Conservation (phyloP, 352 stramenopile genomes). For the Thalassiosira livingstoniorum region DNA sequence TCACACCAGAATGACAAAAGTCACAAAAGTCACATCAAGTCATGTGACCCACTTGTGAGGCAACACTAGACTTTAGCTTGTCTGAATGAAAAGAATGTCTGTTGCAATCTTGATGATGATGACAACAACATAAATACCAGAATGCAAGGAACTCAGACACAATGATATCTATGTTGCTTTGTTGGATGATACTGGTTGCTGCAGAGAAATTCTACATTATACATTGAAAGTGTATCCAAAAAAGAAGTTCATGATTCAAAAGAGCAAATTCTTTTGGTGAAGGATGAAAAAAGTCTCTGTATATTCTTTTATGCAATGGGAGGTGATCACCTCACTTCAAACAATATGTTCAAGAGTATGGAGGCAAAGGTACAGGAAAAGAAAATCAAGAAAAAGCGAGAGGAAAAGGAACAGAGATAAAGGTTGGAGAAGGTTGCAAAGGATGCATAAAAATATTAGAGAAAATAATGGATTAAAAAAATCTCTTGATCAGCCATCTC, state of each 20-base stretch:
- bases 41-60: too few relatives aligned
- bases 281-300: slow-evolving; percentile 1
- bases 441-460: too few relatives aligned
- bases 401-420: neutral
- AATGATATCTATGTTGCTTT: neutral
- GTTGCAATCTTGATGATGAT: neutral
- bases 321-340: slow-evolving; percentile 8
- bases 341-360: slow-evolving; percentile 19
- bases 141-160: neutral
- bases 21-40: too few relatives aligned
- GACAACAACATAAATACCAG: neutral
- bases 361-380: neutral
- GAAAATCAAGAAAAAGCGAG: neutral
- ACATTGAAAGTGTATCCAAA: neutral
- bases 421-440: neutral
- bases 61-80: too few relatives aligned
- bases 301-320: slow-evolving; percentile 11
- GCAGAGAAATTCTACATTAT: neutral
- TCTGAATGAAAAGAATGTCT: neutral
- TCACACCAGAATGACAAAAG: too few relatives aligned
- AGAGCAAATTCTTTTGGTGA: slow-evolving; percentile 1
- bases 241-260: slow-evolving; percentile 1
- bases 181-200: slow-evolving; percentile 2
- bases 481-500: too few relatives aligned
- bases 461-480: too few relatives aligned